phyloP scores from a whole-genome alignment of 345 rosid species.

The sweet orange (Citrus sinensis) region DNA sequence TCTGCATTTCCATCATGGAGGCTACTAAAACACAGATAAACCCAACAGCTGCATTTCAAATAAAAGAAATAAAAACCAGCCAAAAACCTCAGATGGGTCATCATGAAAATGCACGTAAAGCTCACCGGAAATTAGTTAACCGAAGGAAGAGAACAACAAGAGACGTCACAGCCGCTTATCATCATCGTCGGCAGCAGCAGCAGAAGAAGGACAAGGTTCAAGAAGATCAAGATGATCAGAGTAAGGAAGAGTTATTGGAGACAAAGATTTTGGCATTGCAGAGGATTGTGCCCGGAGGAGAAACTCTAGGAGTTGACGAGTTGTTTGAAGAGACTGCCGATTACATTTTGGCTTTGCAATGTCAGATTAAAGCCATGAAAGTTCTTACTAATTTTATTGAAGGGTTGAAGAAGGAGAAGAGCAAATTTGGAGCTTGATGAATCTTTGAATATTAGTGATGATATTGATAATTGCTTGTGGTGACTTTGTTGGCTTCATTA shows the following conservation, averaged over 20 bases:
- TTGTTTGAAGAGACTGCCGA: slow-evolving; percentile 72
- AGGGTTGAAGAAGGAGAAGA: slow-evolving; percentile 47
- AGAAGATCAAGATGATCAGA: slow-evolving; percentile 30
- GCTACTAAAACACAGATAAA: slow-evolving; percentile 13
- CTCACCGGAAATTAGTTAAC: slow-evolving; percentile 1
- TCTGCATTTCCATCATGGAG: slow-evolving; percentile 32
- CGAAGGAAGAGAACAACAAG: neutral
- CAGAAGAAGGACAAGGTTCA: slow-evolving; percentile 1
- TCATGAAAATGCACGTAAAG: neutral
- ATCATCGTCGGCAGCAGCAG: neutral
- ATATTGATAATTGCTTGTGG: too few species aligned
- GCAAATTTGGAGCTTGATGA: slow-evolving; percentile 49
- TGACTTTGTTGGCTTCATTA: neutral
- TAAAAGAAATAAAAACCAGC: neutral
- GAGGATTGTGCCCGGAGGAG: slow-evolving; percentile 75
- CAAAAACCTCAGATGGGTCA: slow-evolving; percentile 1
- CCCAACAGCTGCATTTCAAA: slow-evolving; percentile 13
- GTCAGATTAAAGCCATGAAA: slow-evolving; percentile 61
- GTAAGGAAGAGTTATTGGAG: slow-evolving; percentile 38
- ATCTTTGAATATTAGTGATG: neutral
- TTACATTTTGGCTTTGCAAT: slow-evolving; percentile 57
- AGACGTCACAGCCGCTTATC: neutral
- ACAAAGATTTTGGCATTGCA: slow-evolving; percentile 61
- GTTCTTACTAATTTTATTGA: slow-evolving; percentile 46
- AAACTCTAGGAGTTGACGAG: slow-evolving; percentile 49